Evolutionary conservation across 352 stramenopile species (phyloP).

Genomic region (Phytophthora sansomeana): DNA sequence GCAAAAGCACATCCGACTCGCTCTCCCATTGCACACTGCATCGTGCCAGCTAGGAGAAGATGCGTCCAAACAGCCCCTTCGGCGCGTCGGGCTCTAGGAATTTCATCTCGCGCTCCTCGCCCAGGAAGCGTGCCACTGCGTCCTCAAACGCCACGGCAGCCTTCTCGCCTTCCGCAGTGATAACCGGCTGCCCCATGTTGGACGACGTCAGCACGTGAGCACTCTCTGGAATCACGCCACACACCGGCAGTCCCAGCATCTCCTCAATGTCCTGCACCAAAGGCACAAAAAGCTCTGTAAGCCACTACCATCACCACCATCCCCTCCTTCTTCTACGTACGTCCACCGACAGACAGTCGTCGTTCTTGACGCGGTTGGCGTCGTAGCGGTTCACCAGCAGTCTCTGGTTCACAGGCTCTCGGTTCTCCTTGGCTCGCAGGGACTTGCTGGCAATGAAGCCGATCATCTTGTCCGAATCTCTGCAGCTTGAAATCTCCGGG

Average conservation of each 20-base stretch:
- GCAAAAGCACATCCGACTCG: not conserved
- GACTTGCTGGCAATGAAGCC: slow-evolving; percentile 94
- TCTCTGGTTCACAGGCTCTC: slow-evolving; percentile 78
- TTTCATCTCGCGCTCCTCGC: slow-evolving; percentile 86
- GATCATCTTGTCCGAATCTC: slow-evolving; percentile 97
- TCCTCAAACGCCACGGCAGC: slow-evolving; percentile 88
- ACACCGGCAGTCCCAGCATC: slow-evolving; percentile 90
- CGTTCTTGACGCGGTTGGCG: slow-evolving; percentile 86
- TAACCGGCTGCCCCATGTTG: slow-evolving; percentile 94
- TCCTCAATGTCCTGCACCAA: slow-evolving; percentile 88
- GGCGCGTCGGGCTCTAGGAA: slow-evolving; percentile 88
- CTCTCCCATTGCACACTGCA: not conserved
- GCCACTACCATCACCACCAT: not conserved
- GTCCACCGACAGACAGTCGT: slow-evolving; percentile 91
- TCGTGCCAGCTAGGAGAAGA: slow-evolving; percentile 54
- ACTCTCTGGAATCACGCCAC: slow-evolving; percentile 93
- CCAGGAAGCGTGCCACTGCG: slow-evolving; percentile 91
- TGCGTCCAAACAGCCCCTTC: slow-evolving; percentile 79
- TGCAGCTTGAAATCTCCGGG: slow-evolving; percentile 92
- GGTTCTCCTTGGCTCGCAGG: slow-evolving; percentile 80
- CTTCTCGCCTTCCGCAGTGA: slow-evolving; percentile 77
- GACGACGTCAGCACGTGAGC: slow-evolving; percentile 92
- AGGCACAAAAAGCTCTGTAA: not conserved
- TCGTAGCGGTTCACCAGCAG: slow-evolving; percentile 94
- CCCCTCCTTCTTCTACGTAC: slow-evolving; percentile 1